Conservation (phyloP, 208 protist genomes). For the Trichomonas tenax region DNA sequence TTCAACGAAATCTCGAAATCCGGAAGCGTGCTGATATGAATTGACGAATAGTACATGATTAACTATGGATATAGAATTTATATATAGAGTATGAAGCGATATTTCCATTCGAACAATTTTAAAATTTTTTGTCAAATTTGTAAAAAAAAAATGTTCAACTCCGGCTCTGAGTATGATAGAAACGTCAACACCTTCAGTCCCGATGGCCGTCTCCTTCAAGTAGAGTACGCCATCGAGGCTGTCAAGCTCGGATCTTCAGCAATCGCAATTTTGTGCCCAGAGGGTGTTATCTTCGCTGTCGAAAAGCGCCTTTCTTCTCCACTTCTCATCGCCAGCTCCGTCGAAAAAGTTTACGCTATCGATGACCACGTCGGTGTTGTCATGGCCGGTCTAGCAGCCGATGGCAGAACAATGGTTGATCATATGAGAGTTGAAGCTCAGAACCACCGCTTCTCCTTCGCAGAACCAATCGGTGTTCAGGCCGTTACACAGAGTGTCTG, state of each 20-base stretch:
- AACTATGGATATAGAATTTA: no score
- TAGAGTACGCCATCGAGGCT: constrained; percentile 78
- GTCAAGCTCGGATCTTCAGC: constrained; percentile 90
- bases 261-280: constrained; percentile 82
- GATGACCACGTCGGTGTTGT: constrained; percentile 52
- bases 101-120: no score
- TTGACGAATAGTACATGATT: no score
- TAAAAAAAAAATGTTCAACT: constrained; percentile 1
- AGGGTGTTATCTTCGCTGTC: constrained; percentile 92
- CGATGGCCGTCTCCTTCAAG: constrained; percentile 93
- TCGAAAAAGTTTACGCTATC: constrained; percentile 51
- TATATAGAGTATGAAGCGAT: no score
- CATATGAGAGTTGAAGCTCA: constrained; percentile 88
- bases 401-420: constrained; percentile 92
- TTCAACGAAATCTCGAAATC: no score
- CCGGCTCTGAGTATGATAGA: constrained; percentile 52
- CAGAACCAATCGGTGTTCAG: constrained; percentile 89
- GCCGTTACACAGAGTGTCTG: constrained; percentile 82
- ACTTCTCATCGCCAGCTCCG: constrained; percentile 74
- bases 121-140: no score
- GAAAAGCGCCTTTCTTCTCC: constrained; percentile 94
- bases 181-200: constrained; percentile 98
- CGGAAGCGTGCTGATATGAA: no score
- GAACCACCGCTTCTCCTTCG: constrained; percentile 96
- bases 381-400: constrained; percentile 88